Evolutionary conservation across 2,329 filamentous ascomycete species (phyloP).

Genomic region (Coniochaeta sp.): DNA sequence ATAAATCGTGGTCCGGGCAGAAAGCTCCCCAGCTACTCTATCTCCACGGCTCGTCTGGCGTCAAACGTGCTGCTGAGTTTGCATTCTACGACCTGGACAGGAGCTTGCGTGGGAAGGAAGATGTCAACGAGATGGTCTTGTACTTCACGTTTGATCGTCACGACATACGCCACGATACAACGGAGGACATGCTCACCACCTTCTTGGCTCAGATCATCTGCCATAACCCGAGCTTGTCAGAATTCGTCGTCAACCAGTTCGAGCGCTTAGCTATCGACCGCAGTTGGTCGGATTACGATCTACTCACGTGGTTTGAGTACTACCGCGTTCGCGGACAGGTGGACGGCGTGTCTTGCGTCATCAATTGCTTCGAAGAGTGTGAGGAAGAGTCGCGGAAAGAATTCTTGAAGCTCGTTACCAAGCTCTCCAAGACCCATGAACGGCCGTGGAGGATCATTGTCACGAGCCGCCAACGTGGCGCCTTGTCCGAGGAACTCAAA

Average conservation of each 20-base stretch:
- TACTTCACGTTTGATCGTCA: neutral
- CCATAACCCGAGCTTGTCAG: neutral
- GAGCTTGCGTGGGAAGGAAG: neutral
- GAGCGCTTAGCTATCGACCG: neutral
- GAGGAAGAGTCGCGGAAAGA: neutral
- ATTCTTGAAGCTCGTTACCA: neutral
- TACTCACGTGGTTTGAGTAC: neutral
- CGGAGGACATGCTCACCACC: constrained; percentile 1
- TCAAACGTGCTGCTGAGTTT: neutral
- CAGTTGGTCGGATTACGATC: neutral
- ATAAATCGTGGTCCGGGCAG: neutral
- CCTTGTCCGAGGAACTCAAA: neutral
- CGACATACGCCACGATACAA: neutral
- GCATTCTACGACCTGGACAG: neutral
- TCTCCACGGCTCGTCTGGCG: neutral
- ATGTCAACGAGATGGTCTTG: neutral
- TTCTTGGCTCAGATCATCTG: constrained; percentile 1
- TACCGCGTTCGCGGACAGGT: neutral
- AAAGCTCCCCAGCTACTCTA: neutral
- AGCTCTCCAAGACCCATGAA: neutral
- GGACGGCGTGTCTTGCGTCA: neutral
- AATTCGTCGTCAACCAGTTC: neutral
- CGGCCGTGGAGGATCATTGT: neutral
- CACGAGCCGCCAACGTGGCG: neutral
- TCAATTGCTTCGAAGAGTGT: neutral